A percentile compares a stretch with the other conserved stretches of the same genome.
Evolutionary conservation across 2,329 filamentous ascomycete genomes (phyloP).

Genomic region (Monosporascus sp.): DNA sequence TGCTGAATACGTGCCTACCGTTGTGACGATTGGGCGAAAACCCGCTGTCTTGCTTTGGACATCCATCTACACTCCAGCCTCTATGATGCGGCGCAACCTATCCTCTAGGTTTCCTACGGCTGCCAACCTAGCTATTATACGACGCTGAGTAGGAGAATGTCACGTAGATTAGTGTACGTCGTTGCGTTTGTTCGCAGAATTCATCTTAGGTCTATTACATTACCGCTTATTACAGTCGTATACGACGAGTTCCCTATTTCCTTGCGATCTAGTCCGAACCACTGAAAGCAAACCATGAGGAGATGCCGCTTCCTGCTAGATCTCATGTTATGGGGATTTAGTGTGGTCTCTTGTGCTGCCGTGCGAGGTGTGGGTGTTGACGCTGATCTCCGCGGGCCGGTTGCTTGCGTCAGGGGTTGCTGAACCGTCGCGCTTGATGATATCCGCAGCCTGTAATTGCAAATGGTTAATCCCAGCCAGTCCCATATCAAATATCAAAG

Average conservation of each 20-base stretch:
- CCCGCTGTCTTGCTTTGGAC: too few species aligned
- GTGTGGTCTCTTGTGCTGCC: not conserved
- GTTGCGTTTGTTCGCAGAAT: too few species aligned
- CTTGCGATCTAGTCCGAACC: not conserved
- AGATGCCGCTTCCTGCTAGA: slow-evolving; percentile 1
- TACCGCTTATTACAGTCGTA: too few species aligned
- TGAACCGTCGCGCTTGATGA: slow-evolving; percentile 31
- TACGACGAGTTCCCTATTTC: not conserved
- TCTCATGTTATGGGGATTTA: not conserved
- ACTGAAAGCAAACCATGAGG: not conserved
- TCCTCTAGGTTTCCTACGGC: too few species aligned
- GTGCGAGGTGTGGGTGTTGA: not conserved
- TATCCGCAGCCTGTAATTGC: slow-evolving; percentile 34
- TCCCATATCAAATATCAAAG: not conserved
- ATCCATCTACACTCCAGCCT: too few species aligned
- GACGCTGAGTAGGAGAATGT: too few species aligned
- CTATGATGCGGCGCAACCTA: too few species aligned
- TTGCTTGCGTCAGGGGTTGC: not conserved
- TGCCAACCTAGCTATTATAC: too few species aligned
- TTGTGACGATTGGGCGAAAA: too few species aligned
- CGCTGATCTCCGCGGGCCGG: not conserved
- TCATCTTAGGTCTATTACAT: too few species aligned
- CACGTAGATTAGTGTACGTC: too few species aligned
- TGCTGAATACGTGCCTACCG: too few species aligned
- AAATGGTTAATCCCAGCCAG: slow-evolving; percentile 4